Base-by-base conservation (phyloP, 1,284 basidiomycete genomes). In the Nidula niveotomentosa region DNA sequence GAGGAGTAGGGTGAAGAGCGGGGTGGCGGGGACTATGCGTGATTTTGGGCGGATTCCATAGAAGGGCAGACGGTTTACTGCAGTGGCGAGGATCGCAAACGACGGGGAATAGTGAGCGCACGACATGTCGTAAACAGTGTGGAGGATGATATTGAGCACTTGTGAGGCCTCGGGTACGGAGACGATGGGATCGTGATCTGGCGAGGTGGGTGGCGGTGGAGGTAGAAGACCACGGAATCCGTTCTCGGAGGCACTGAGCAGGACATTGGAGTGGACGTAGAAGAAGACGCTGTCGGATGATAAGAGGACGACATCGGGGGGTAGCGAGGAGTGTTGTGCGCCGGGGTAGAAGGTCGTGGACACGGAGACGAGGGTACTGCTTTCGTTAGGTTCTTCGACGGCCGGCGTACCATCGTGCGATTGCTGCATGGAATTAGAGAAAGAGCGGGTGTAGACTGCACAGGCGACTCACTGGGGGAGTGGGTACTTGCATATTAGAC, bases 311-410 rank as follows among this genome's bases (percentile, higher is more conserved):
- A 84, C 63, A 65, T 91, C 86, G 2, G 87, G 81, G 0, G 77
- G 74, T 12, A 76, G 65, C 0, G 79, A 60, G 37, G 81, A 75
- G 56, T 80, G 79, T 49, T 83, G 80, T 7, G 88, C 83, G 35
- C 79, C 83, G 2, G 89, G 88, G 65, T 80, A 86, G 71, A 92
- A 92, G 0, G 88, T 88, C 17, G 90, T 91, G 12, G 90, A 91
- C 43, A 92, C 83, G 1, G 88, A 90, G 56, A 91, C 84, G 53
- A 88, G 69, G 44, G 69, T 69, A 45, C 56, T 72, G n/a, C 66
- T 69, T 9, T 74, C 69, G 5, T 74, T 68, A 0, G 77, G 69
- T 18, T 75, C 71, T 8, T 76, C 71, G 44, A 75, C 66, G 15
- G 68, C 63, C 6, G 81, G 80, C 10, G 82, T 81, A 35, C 77